These are phyloP conservation scores for Phylloporus rhodoxanthus DNA, from an alignment of 768 basidiomycete species.

Conservation along the genomic window DNA sequence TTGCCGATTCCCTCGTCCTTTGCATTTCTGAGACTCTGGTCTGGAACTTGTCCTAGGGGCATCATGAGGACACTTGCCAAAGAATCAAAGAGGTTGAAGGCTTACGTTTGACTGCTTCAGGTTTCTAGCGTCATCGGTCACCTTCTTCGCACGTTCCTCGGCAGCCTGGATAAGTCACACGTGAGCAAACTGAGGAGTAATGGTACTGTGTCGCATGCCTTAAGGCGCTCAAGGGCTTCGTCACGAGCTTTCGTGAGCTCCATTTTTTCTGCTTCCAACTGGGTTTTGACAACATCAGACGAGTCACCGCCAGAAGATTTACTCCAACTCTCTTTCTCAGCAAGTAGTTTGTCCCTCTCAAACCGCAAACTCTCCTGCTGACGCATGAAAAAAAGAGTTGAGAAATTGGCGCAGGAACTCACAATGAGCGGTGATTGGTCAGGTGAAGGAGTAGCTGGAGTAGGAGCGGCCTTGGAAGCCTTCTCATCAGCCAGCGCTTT, in stretches of 20 bases:
- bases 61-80: background rate
- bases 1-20: constrained; percentile 46
- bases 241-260: constrained; percentile 53
- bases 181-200: constrained; percentile 1
- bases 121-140: constrained; percentile 39
- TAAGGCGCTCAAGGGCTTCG: constrained; percentile 53
- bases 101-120: constrained; percentile 31
- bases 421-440: constrained; percentile 32
- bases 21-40: constrained; percentile 47
- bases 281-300: constrained; percentile 31
- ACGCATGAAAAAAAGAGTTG: background rate
- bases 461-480: constrained; percentile 20
- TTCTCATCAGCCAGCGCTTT: constrained; percentile 36
- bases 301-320: constrained; percentile 19
- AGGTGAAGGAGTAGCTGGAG: constrained; percentile 5
- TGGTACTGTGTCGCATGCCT: constrained; percentile 34
- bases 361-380: constrained; percentile 45
- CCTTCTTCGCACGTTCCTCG: constrained; percentile 41
- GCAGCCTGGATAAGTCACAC: constrained; percentile 27
- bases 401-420: constrained; percentile 5
- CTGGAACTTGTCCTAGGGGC: constrained; percentile 56
- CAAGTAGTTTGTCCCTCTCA: constrained; percentile 58
- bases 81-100: background rate
- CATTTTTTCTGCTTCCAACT: constrained; percentile 57
- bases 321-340: constrained; percentile 46